These are phyloP conservation scores for Candida railenensis DNA, from an alignment of 805 yeast species.

Conservation along the genomic window DNA sequence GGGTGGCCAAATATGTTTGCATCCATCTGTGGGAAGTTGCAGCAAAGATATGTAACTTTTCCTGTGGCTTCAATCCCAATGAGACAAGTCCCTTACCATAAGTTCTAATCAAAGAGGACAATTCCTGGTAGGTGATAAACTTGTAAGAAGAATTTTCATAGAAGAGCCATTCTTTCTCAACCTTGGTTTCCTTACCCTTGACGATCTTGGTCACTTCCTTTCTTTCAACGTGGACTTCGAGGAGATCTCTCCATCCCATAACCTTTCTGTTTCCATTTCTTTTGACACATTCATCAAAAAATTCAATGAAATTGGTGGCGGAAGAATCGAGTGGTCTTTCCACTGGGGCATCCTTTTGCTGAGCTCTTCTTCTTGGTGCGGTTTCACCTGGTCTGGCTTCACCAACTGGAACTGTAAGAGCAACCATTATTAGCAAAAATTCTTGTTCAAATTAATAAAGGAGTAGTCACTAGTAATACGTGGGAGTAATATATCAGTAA, in stretches of 20 bases:
- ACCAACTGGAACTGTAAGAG: constrained; percentile 59
- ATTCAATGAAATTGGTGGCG: constrained; percentile 70
- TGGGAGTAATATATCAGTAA: no score
- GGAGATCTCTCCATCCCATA: constrained; percentile 77
- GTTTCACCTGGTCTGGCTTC: constrained; percentile 75
- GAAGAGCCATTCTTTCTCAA: constrained; percentile 85
- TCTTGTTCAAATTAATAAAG: no score
- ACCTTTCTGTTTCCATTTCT: constrained; percentile 53
- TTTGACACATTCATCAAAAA: constrained; percentile 57
- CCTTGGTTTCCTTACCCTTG: constrained; percentile 69
- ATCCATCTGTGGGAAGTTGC: constrained; percentile 88
- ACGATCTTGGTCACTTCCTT: constrained; percentile 72
- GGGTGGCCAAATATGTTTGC: constrained; percentile 78
- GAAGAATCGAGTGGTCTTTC: constrained; percentile 62
- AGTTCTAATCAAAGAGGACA: constrained; percentile 46
- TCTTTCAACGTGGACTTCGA: constrained; percentile 72
- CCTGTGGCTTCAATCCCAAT: constrained; percentile 68
- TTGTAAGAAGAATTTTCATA: constrained; percentile 77
- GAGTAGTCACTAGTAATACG: no score
- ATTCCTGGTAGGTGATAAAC: constrained; percentile 60
- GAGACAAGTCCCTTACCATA: constrained; percentile 75
- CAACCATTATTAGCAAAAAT: constrained; percentile 13
- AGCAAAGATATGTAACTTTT: constrained; percentile 81
- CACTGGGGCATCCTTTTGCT: constrained; percentile 50
- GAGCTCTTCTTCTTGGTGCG: constrained; percentile 71